Conservation (phyloP, 2,329 filamentous ascomycete species). For the Seiridium cupressi region DNA sequence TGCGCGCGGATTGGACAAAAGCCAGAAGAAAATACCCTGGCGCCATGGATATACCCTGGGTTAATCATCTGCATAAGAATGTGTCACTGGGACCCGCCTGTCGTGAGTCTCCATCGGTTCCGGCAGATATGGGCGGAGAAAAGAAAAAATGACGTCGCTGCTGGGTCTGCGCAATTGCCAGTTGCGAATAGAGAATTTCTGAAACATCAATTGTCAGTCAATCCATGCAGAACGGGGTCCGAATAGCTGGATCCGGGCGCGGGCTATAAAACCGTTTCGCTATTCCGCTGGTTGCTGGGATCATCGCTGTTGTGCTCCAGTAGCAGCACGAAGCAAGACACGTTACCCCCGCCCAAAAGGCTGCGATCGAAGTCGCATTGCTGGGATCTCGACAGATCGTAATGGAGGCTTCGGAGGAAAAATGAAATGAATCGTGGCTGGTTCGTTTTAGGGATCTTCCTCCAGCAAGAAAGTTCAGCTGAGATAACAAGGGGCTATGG, state of each 20-base stretch:
- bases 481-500: neutral
- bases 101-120: neutral
- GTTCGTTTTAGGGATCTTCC: neutral
- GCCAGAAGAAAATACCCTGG: neutral
- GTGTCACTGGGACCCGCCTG: neutral
- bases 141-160: neutral
- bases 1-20: no score
- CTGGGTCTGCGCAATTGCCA: no score
- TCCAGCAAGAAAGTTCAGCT: neutral
- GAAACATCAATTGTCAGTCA: neutral
- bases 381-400: neutral
- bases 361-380: neutral
- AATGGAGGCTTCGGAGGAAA: neutral
- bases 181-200: neutral
- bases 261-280: neutral
- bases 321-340: neutral
- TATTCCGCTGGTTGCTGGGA: slow-evolving; percentile 6
- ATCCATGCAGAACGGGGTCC: neutral
- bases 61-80: neutral
- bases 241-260: neutral
- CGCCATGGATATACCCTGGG: slow-evolving; percentile 6
- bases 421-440: neutral
- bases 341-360: neutral
- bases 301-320: slow-evolving; percentile 3
- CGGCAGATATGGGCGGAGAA: neutral